Evolutionary conservation across 2,329 filamentous ascomycete species (phyloP), one percentile per base, ranked within the genome.

Genomic region (Cladophialophora chaetospira): DNA sequence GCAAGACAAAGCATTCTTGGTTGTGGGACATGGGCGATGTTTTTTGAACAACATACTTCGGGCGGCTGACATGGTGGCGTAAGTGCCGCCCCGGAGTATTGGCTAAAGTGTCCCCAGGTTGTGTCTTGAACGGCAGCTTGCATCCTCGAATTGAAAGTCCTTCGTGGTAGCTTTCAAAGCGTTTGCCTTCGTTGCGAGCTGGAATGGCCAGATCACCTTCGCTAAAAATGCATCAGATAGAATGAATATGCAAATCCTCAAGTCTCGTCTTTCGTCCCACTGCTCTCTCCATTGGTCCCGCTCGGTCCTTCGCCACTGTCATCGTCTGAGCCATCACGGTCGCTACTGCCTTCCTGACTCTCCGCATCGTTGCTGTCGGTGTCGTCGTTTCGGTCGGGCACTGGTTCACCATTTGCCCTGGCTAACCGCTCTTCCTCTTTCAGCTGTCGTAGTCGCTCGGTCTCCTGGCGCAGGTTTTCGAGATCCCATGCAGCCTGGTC

Each of bases 381-480:
- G 29, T 54, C 58, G 6, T 58, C 52, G 42, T 62, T 48, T 13
- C 42, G 51, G 11, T 64, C 58, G 10, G 60, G 49, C 9, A 62
- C 45, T 5, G 53, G 48, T 43, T 58, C 57, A 9, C 73, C 73
- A 25, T 69, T 55, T 17, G 74, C 57, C 58, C 68, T 71, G 33
- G 71, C 72, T 54, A 86, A 66, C 25, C 83, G 71, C 65, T 96
- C 90, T 65, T 91, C 87, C 73, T 97, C 93, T 72, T 88, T 92
- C 77, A 80, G 81, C 62, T 85, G 80, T 47, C 86, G 80, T 26
- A 93, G 70, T 2, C 82, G 84, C 71, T 96, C 90, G 0, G 94
- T 99, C 79, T 97, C 92, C 67, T 81, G 79, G 58, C 94, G 83
- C 71, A 97, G 75, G 59, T 87, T 90, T 67, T 91, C 87, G 66